phyloP scores from a whole-genome alignment of 129 eudicot species.

The Sambucus nigra region DNA sequence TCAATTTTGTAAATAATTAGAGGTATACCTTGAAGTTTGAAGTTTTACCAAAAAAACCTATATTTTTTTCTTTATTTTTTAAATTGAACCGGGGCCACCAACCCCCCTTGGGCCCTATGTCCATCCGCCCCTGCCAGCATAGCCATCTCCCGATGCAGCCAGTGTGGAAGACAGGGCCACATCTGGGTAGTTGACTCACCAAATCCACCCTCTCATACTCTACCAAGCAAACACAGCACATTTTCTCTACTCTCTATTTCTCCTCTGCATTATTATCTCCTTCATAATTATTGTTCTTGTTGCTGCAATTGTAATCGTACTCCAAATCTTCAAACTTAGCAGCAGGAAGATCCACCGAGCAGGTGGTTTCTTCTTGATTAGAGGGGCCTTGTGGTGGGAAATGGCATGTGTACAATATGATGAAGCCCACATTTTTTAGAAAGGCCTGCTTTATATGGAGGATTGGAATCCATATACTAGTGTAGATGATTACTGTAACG shows the following conservation, averaged over 20 bases:
- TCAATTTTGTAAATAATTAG: too few species aligned
- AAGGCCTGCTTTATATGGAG: conserved; percentile 21
- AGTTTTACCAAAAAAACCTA: too few species aligned
- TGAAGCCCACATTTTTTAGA: conserved; percentile 7
- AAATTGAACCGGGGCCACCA: too few species aligned
- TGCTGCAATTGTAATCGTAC: too few species aligned
- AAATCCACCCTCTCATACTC: conserved; percentile 36
- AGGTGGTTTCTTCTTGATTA: conserved; percentile 8
- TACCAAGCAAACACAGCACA: conserved; percentile 50
- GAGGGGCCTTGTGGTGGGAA: background rate
- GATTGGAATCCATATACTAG: conserved; percentile 35
- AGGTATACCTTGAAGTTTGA: too few species aligned
- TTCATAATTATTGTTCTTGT: too few species aligned
- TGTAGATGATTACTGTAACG: too few species aligned
- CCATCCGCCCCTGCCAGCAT: too few species aligned
- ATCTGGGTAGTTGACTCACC: conserved; percentile 44
- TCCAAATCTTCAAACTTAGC: conserved; percentile 8
- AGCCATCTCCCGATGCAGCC: conserved; percentile 43
- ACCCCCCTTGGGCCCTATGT: too few species aligned
- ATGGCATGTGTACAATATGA: conserved; percentile 3
- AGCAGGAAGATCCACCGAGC: conserved; percentile 10
- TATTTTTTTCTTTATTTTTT: too few species aligned
- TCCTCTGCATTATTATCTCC: conserved; percentile 7
- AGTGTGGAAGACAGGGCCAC: conserved; percentile 52
- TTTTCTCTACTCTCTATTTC: conserved; percentile 27